A percentile compares a stretch with the other conserved stretches of the same genome.
Conservation (phyloP, 164 flowering plant genomes). For the Santalum album region DNA sequence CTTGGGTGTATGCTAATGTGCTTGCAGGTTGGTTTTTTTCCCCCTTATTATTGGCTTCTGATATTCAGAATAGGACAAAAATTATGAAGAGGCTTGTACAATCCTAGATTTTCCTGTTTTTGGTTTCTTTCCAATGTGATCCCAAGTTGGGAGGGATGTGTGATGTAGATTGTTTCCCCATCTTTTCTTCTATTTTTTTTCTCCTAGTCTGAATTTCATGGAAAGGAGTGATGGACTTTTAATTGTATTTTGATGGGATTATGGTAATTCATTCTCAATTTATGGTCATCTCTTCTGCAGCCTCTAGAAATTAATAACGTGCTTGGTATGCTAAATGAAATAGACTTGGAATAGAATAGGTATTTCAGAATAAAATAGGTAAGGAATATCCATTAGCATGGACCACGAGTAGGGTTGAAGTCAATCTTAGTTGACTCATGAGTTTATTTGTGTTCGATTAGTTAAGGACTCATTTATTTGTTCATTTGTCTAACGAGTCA, state of each 20-base stretch:
- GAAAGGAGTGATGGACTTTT: conserved; percentile 20
- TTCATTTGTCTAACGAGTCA: too few species aligned
- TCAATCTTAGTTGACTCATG: too few species aligned
- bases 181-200: conserved; percentile 1
- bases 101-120: conserved; percentile 16
- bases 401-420: too few species aligned
- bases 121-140: conserved; percentile 11
- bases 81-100: conserved; percentile 24
- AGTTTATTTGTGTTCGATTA: too few species aligned
- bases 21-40: conserved; percentile 5
- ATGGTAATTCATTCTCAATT: too few species aligned
- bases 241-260: conserved; percentile 17
- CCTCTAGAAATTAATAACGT: too few species aligned
- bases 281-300: too few species aligned
- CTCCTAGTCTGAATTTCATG: conserved; percentile 12
- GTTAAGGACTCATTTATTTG: too few species aligned
- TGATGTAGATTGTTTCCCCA: conserved; percentile 18
- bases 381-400: too few species aligned
- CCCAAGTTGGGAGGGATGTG: conserved; percentile 17
- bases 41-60: conserved; percentile 11
- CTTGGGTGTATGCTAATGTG: conserved; percentile 5
- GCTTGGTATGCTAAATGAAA: too few species aligned
- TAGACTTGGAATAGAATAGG: too few species aligned
- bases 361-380: too few species aligned
- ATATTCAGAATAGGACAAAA: conserved; percentile 15